Base-by-base conservation (phyloP, 148 eudicot species). In the Arctostaphylos glauca region DNA sequence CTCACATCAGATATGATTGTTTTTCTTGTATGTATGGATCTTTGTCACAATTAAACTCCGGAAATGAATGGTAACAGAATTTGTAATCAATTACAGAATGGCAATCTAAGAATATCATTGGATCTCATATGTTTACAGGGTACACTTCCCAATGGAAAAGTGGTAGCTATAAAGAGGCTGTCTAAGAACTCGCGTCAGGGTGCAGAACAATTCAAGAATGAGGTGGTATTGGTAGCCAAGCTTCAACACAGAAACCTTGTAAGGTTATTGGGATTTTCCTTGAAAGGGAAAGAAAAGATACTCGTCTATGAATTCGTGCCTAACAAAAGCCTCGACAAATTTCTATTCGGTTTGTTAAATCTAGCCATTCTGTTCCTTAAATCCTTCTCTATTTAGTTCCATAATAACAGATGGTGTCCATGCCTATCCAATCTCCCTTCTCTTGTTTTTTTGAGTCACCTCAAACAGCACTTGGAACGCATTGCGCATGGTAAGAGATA, bases 181-280 rank as follows among this genome's bases (percentile, higher is more conserved):
- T 83, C 89, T 6, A 79, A 13, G 64, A 84, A 76, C 44, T 82
- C 89, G 0, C 79, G 60, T 4, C 90, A 90, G 83, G 92, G 90
- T 58, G 87, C 79, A 77, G 9, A 73, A 12, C 88, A 90, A 78
- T 88, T 90, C 81, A 87, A 80, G 74, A 88, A 88, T 62, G 92
- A 90, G 81, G 81, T 85, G 60, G 43, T 85, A 15, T 82, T 90
- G 78, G 81, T 88, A 66, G 90, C 88, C 12, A 90, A 88, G 80
- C 89, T 90, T 43, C 90, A 88, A 52, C 90, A 90, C 43, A 82
- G 88, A 25, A 90, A 88, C 83, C 70, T 90, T 25, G 90, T 88
- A 0, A 84, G 90, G 68, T 79, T 90, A 19, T 48, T 88, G 0
- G 90, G 92, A 19, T 90, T 86, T 50, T 86, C 89, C 83, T 72